These are phyloP conservation scores for Phytopythium vexans DNA, from an alignment of 352 stramenopile species.

Conservation along the genomic window DNA sequence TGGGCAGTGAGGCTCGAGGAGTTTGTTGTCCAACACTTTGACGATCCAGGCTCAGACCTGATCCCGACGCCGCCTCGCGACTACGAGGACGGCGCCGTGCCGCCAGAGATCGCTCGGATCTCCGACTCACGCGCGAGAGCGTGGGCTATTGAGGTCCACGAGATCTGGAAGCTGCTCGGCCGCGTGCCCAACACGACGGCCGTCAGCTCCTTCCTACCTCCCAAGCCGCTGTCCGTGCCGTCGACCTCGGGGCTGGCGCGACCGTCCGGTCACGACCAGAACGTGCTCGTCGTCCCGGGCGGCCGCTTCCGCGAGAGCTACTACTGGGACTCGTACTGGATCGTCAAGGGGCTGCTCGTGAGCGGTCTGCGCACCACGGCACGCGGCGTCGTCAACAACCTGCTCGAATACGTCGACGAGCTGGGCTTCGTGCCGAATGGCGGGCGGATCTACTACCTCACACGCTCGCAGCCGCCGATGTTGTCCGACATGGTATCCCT, in stretches of 20 bases:
- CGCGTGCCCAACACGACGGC: conserved; percentile 48
- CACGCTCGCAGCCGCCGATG: conserved; percentile 87
- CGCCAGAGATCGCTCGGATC: conserved; percentile 52
- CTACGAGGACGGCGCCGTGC: conserved; percentile 37
- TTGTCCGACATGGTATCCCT: conserved; percentile 79
- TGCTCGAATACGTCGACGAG: conserved; percentile 83
- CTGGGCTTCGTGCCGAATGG: conserved; percentile 91
- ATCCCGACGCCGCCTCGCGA: conserved; percentile 31
- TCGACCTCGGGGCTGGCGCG: conserved; percentile 87
- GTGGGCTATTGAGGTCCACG: conserved; percentile 71
- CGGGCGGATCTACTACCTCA: conserved; percentile 89
- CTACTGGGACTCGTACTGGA: conserved; percentile 95
- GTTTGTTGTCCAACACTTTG: conserved; percentile 69
- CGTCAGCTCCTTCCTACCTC: conserved; percentile 56
- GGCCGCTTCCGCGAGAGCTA: conserved; percentile 91
- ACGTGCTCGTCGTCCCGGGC: conserved; percentile 84
- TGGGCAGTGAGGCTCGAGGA: conserved; percentile 28
- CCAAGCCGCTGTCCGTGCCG: conserved; percentile 69
- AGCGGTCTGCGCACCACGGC: conserved; percentile 80
- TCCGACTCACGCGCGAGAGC: conserved; percentile 38
- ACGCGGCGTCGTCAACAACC: conserved; percentile 76
- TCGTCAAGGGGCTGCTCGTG: conserved; percentile 83
- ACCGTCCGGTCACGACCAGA: conserved; percentile 13
- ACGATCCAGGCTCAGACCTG: conserved; percentile 52
- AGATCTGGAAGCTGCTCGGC: conserved; percentile 71